Percentiles rank a stretch among this genome's conserved stretches.
phyloP scores from a whole-genome alignment of 148 eudicot genomes.

The Arbutus unedo region DNA sequence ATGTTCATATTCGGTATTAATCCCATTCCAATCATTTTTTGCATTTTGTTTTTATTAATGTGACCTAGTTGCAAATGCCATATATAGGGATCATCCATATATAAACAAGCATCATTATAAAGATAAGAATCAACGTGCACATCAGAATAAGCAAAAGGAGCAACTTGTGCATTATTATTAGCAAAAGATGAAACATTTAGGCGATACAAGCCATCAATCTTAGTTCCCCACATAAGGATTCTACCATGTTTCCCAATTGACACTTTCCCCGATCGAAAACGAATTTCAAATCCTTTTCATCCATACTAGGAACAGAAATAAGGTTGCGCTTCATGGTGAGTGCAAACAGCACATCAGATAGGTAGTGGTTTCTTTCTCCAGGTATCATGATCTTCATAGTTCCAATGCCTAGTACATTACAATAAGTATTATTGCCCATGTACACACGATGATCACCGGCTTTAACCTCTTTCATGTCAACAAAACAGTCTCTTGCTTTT shows the following conservation, averaged over 20 bases:
- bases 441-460: neutral
- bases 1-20: neutral
- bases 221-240: neutral
- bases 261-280: neutral
- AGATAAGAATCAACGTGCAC: neutral
- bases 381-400: too few relatives aligned
- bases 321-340: too few relatives aligned
- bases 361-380: too few relatives aligned
- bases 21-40: neutral
- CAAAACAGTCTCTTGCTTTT: neutral
- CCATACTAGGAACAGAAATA: too few relatives aligned
- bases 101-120: too few relatives aligned
- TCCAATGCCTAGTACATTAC: too few relatives aligned
- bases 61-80: neutral
- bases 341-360: too few relatives aligned
- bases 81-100: neutral
- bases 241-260: neutral
- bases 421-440: neutral
- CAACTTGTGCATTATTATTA: neutral
- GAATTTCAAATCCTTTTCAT: neutral
- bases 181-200: neutral
- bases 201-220: neutral
- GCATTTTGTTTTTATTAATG: too few relatives aligned
- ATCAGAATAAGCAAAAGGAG: neutral
- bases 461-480: neutral